Percentiles rank a stretch among this genome's conserved stretches.
These are phyloP conservation scores for Neonectria hederae DNA, from an alignment of 2,329 filamentous ascomycete genomes.

Conservation along the genomic window DNA sequence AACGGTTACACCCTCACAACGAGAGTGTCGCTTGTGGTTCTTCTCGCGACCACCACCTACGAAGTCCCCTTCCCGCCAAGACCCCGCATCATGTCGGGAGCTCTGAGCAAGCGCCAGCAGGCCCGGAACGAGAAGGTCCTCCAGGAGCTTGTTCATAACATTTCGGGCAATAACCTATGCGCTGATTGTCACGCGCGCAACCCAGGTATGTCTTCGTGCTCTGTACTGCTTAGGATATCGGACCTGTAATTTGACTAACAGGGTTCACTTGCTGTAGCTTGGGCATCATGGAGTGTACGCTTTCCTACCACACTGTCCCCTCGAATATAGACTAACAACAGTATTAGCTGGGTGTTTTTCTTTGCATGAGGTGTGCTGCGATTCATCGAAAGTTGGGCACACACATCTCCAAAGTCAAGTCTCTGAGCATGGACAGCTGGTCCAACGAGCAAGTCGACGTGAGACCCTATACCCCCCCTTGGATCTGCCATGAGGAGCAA, in stretches of 20 bases:
- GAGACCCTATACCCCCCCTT: conserved; percentile 48
- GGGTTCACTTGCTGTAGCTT: conserved; percentile 65
- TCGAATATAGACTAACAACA: conserved; percentile 32
- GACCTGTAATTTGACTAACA: conserved; percentile 39
- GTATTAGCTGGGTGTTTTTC: conserved; percentile 85
- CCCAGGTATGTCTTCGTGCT: conserved; percentile 69
- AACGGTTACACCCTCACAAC: conserved; percentile 31
- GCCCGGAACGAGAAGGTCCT: conserved; percentile 93
- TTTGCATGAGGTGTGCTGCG: conserved; percentile 97
- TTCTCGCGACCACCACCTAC: conserved; percentile 9
- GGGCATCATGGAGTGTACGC: conserved; percentile 96
- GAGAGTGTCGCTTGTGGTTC: conserved; percentile 17
- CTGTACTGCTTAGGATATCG: neutral
- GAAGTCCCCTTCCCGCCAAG: conserved; percentile 3
- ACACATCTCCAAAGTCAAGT: conserved; percentile 98
- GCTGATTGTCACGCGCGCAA: conserved; percentile 93
- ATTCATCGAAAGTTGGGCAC: conserved; percentile 97
- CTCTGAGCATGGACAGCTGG: conserved; percentile 98
- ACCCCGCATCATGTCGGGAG: conserved; percentile 68
- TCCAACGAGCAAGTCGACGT: conserved; percentile 95
- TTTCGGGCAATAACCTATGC: conserved; percentile 91
- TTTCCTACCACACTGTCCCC: conserved; percentile 9
- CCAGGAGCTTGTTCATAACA: conserved; percentile 84
- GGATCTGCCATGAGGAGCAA: neutral
- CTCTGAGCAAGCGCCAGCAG: conserved; percentile 94